Base-by-base conservation (phyloP, 306 rosid species). In the Sindora glabra region DNA sequence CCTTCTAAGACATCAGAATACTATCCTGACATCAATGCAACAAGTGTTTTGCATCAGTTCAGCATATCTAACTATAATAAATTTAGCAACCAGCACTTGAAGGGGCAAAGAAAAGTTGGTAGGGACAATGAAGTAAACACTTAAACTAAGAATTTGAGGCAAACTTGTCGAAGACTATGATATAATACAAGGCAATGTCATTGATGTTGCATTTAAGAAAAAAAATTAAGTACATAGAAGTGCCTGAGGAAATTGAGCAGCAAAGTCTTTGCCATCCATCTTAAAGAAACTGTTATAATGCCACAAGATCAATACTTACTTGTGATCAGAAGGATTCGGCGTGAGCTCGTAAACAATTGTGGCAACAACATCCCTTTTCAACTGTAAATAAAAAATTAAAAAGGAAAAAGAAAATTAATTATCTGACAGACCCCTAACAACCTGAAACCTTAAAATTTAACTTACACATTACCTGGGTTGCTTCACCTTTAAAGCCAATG, bases 281-380 rank as follows among this genome's bases (percentile, higher is more conserved):
- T n/a, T n/a, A n/a, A n/a, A n/a, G n/a, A n/a, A n/a, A n/a, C n/a
- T n/a, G n/a, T n/a, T n/a, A 25, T 23, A 19, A 46, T 19, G 36
- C 25, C 57, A 47, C 18, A 47, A 9, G 53, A 60, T 52, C 33
- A 52, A 55, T 59, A 74, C 84, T 78, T 80, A 89, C 99, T 92
- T 92, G 89, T 92, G 99, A 56, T 92, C 99, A 25, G 99, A 89
- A 60, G 99, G 99, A 82, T 92, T 92, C 53, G 99, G 99, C 78
- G 36, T 82, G 25, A 92, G 70, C 80, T 92, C 99, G 56, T 89
- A 92, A 8, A 92, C 96, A 72, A 92, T 83, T 44, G 88, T 88
- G 1, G 90, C 95, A 34, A 91, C 95, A 18, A 79, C 95, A 54
- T 89, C 94, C 74, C 99, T 83, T 85, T 86, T 89, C 64, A 92